These are phyloP conservation scores for Ajuga chamaepitys DNA, from an alignment of 257 asterid genomes.

Conservation along the genomic window DNA sequence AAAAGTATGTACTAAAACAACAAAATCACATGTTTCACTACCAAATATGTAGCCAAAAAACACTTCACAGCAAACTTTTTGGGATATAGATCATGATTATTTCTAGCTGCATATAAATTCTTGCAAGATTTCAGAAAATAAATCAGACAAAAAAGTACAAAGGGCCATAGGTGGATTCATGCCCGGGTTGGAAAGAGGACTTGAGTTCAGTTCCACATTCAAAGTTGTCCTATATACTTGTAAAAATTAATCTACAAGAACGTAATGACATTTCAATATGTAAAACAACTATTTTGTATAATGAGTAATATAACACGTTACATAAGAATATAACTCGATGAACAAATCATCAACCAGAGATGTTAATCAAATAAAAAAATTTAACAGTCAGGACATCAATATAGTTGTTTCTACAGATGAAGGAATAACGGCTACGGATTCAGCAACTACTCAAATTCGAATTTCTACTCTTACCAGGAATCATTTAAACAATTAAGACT, in stretches of 20 bases:
- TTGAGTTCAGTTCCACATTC: background rate
- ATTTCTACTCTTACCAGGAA: no score
- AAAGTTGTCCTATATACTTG: background rate
- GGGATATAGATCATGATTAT: background rate
- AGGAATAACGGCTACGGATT: no score
- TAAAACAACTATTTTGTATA: no score
- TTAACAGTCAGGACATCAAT: no score
- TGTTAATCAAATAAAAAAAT: no score
- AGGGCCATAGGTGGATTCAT: background rate
- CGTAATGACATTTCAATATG: no score
- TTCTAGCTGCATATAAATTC: background rate
- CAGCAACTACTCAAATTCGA: no score
- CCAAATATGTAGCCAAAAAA: background rate
- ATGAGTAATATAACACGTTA: no score
- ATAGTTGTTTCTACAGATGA: no score
- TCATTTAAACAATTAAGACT: no score
- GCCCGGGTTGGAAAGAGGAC: background rate
- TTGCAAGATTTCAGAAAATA: background rate
- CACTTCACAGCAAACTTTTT: constrained; percentile 7
- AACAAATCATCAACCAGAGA: no score
- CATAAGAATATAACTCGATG: no score
- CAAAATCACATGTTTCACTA: background rate
- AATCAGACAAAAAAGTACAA: background rate
- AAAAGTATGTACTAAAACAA: background rate
- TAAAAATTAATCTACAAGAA: background rate